Percentiles rank a stretch among this genome's conserved stretches.
These are phyloP conservation scores for Chamaenerion angustifolium DNA, from an alignment of 345 rosid genomes.

Conservation along the genomic window DNA sequence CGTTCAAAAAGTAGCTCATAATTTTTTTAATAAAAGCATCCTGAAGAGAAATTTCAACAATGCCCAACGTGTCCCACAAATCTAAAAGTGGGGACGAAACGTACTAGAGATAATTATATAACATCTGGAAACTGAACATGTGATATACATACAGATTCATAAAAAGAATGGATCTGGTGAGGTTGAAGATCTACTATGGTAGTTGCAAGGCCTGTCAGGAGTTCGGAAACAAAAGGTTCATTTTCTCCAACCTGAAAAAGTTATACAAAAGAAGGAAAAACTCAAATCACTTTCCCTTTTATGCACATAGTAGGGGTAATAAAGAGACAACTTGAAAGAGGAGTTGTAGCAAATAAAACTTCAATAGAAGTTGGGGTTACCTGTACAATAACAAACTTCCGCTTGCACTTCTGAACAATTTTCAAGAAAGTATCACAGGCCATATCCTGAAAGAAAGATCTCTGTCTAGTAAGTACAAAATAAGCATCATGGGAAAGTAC, in stretches of 20 bases:
- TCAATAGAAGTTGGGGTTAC: conserved; percentile 14
- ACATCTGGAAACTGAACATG: not conserved
- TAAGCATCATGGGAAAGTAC: not conserved
- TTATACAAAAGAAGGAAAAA: not conserved
- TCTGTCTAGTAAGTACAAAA: not conserved
- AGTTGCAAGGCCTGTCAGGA: conserved; percentile 76
- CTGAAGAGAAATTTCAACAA: too few relatives aligned
- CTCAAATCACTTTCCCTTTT: not conserved
- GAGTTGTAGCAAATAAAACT: too few relatives aligned
- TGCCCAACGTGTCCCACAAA: too few relatives aligned
- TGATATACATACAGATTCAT: conserved; percentile 61
- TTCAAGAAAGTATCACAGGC: conserved; percentile 98
- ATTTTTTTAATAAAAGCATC: too few relatives aligned
- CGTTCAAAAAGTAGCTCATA: not conserved
- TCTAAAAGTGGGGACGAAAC: too few relatives aligned
- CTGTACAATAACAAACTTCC: conserved; percentile 90
- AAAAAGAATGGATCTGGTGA: conserved; percentile 94
- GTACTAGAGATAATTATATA: too few relatives aligned
- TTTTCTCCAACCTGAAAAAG: conserved; percentile 87
- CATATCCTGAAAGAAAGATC: conserved; percentile 61
- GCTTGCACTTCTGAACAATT: conserved; percentile 98
- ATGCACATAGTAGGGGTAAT: too few relatives aligned
- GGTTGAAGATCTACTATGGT: conserved; percentile 98
- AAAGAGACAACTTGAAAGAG: too few relatives aligned
- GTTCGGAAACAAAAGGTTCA: conserved; percentile 98